phyloP scores from a whole-genome alignment of 129 eudicot genomes.

The Artemisia argyi region DNA sequence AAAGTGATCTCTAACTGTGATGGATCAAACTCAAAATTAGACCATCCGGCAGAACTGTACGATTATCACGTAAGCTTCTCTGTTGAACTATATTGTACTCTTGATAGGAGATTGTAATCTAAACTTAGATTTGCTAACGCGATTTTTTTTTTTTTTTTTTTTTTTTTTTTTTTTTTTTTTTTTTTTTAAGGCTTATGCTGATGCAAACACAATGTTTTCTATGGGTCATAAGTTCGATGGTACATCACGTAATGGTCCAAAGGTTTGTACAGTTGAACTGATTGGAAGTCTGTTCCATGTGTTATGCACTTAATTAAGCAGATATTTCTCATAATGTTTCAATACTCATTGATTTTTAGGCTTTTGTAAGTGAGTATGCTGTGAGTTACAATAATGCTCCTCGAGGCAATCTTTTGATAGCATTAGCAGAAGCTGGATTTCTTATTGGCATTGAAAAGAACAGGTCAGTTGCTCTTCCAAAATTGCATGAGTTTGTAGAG shows the following conservation, averaged over 20 bases:
- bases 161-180: background rate
- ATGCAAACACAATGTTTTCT: conserved; percentile 64
- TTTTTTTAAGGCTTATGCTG: conserved; percentile 51
- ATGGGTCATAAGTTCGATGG: conserved; percentile 54
- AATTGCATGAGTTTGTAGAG: background rate
- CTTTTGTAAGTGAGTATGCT: conserved; percentile 96
- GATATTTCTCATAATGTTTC: background rate
- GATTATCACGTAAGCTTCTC: conserved; percentile 79
- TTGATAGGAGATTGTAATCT: background rate
- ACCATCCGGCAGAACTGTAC: conserved; percentile 90
- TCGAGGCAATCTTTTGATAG: conserved; percentile 79
- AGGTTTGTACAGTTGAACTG: conserved; percentile 49
- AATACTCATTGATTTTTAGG: conserved; percentile 49
- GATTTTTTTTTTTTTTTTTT: background rate
- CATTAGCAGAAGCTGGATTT: conserved; percentile 91
- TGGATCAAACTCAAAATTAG: conserved; percentile 58
- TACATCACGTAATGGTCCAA: conserved; percentile 76
- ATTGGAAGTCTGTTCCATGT: background rate
- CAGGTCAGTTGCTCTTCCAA: conserved; percentile 43
- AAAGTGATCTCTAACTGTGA: conserved; percentile 88
- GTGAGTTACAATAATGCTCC: conserved; percentile 76
- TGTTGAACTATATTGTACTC: conserved; percentile 10
- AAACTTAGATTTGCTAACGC: background rate
- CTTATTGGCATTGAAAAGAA: conserved; percentile 88
- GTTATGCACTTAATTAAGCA: too few species aligned